phyloP scores from a whole-genome alignment of 2,329 filamentous ascomycete genomes.

The Trichophyton mentagrophytes region DNA sequence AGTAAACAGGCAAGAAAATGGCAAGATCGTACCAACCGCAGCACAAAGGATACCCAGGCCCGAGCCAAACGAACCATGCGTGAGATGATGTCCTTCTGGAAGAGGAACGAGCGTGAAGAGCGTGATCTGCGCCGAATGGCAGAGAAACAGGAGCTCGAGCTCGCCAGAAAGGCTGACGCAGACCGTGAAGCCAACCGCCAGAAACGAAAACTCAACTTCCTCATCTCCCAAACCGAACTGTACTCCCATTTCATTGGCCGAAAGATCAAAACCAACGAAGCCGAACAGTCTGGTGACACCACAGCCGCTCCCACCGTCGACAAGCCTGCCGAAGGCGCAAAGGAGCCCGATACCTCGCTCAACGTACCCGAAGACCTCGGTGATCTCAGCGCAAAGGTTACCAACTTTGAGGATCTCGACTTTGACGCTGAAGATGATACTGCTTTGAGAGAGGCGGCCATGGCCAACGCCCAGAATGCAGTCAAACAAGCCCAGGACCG shows the following conservation, averaged over 20 bases:
- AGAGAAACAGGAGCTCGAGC: conserved; percentile 90
- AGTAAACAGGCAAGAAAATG: conserved; percentile 95
- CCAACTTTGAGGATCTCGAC: conserved; percentile 84
- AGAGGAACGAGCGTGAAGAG: conserved; percentile 94
- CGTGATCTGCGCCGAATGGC: conserved; percentile 86
- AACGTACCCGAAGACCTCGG: conserved; percentile 35
- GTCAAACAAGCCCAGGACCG: conserved; percentile 90
- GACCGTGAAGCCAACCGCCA: conserved; percentile 95
- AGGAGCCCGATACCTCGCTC: conserved; percentile 17
- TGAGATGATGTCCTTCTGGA: conserved; percentile 99
- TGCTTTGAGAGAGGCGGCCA: conserved; percentile 65
- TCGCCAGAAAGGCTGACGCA: conserved; percentile 90
- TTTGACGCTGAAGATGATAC: conserved; percentile 93
- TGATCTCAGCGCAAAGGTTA: conserved; percentile 57
- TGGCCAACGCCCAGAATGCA: conserved; percentile 91
- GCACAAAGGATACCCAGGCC: conserved; percentile 92
- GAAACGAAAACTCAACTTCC: conserved; percentile 97
- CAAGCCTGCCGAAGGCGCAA: neutral
- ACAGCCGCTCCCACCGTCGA: conserved; percentile 36
- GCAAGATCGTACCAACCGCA: conserved; percentile 97
- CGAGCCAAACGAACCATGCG: conserved; percentile 96
- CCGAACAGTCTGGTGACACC: conserved; percentile 70
- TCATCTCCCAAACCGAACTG: conserved; percentile 95
- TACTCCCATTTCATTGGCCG: conserved; percentile 99
- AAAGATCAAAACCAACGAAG: conserved; percentile 96